Evolutionary conservation across 1,284 basidiomycete genomes (phyloP), one percentile per base, ranked within the genome.

Genomic region (Heterobasidion occidentale): DNA sequence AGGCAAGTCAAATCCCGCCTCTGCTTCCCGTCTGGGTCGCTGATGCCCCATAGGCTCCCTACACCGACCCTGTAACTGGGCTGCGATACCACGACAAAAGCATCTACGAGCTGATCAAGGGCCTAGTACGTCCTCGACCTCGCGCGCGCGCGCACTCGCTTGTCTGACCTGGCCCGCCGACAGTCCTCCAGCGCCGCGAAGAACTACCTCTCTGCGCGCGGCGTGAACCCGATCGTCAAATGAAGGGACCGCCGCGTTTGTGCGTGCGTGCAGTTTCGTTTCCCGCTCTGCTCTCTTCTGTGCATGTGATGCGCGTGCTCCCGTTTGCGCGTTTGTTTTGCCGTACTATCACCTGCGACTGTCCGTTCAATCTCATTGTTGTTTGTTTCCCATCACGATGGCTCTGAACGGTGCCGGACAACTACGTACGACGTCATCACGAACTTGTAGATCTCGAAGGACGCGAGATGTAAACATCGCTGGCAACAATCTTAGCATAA

Each of bases 41-140:
- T 35, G 17, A 35, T 33, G 35, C 12, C 15, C 38, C 36, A 7
- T 55, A 90, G 88, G 90, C 88, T 1, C 88, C 86, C 3, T 93
- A 94, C 63, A 93, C 90, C 0, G 90, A 94, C 63, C 92, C 92
- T 7, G 81, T 84, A 2, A 91, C 90, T 0, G 82, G 86, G 0
- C 73, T 94, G 17, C 78, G 92, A 5, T 94, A 90, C 67, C 89
- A 94, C 62, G 88, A 92, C 72, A 92, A 88, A 70, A 90, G 86
- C 61, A 82, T 94, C 6, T 94, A 92, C 67, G 88, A 92, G 55
- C 74, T 92, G 46, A 84, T 94, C 64, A 90, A 90, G 66, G 79
- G 80, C 44, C 74, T 94, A 63, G 91, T 90, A 60, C 62, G 86
- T 74, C 27, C 11, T 3, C 52, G n/a, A 36, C 9, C 38, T 50